Evolutionary conservation across 1,139 yeast genomes (phyloP), one percentile per base, ranked within the genome.

Genomic region (Zygotorulaspora mrakii): DNA sequence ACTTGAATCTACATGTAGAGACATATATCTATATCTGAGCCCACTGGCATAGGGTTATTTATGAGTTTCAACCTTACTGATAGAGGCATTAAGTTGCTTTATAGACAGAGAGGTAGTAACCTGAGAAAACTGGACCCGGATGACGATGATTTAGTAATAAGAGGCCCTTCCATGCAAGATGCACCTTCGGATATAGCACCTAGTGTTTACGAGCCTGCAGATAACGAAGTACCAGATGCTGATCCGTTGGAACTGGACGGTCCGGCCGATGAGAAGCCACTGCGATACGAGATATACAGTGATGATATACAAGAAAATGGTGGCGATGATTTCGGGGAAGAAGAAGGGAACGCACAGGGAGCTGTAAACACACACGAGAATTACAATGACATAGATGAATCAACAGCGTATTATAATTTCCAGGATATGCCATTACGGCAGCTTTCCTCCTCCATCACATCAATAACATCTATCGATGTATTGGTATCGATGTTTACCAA

Each of bases 51-150:
- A n/a, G n/a, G n/a, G n/a, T n/a, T n/a, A n/a, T n/a, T n/a, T n/a
- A 51, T 48, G 54, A 47, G 47, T 35, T 42, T 48, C 28, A 36
- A 47, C 26, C 39, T 50, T 18, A 42, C 46, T 3, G 49, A 51
- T 36, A 50, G 50, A 42, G 57, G 39, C 25, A 49, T 46, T 30
- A 54, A 52, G 46, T 43, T 52, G 14, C 41, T 54, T 40, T 48
- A 50, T 21, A 43, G 61, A 30, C 61, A 55, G 46, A 44, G 61
- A 11, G 61, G 61, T 16, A 54, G 59, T 25, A 54, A 55, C 12
- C 44, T 50, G 26, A 45, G 61, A 18, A 48, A 39, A 23, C 46
- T 50, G 10, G 53, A 42, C 9, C 36, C 17, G 13, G 44, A 42
- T 5, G 48, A 42, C 22, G 47, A 43, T 16, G 51, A 49, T 22